A percentile compares a stretch with the other conserved stretches of the same genome.
Conservation (phyloP, 768 basidiomycete genomes). For the Pisolithus tinctorius region DNA sequence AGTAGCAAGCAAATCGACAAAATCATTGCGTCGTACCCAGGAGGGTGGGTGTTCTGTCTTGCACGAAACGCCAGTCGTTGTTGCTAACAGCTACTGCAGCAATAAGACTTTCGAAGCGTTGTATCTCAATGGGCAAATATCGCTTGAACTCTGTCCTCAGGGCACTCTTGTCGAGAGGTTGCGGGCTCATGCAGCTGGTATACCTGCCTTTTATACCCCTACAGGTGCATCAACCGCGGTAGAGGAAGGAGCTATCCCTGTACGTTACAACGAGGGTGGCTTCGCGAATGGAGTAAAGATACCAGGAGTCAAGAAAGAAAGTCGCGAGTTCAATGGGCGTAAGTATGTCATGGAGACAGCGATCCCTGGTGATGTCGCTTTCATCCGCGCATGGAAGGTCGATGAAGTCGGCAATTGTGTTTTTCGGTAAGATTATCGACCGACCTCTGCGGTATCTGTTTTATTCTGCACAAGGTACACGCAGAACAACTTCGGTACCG, state of each 20-base stretch:
- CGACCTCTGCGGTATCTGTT: neutral
- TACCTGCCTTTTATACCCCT: constrained; percentile 91
- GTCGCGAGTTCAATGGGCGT: constrained; percentile 69
- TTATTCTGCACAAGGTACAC: constrained; percentile 49
- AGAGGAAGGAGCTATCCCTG: constrained; percentile 72
- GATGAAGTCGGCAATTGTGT: constrained; percentile 89
- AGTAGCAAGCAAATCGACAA: constrained; percentile 72
- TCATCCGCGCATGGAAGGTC: constrained; percentile 87
- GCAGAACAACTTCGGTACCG: constrained; percentile 80
- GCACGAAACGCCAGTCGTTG: neutral
- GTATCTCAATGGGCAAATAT: constrained; percentile 76
- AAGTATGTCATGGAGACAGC: constrained; percentile 78
- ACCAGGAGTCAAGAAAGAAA: constrained; percentile 70
- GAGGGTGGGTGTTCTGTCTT: constrained; percentile 45
- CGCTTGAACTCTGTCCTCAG: constrained; percentile 86
- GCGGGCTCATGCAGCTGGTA: constrained; percentile 84
- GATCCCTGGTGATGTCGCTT: constrained; percentile 74
- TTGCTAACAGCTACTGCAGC: constrained; percentile 29
- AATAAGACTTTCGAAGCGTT: constrained; percentile 82
- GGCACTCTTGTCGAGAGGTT: constrained; percentile 86
- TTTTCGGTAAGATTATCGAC: constrained; percentile 56
- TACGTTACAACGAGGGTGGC: constrained; percentile 75
- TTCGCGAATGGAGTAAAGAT: constrained; percentile 61
- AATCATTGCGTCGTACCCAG: constrained; percentile 86
- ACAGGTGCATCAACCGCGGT: constrained; percentile 84